Base-by-base conservation (phyloP, 495 filamentous ascomycete species). In the Immersiella caudata region DNA sequence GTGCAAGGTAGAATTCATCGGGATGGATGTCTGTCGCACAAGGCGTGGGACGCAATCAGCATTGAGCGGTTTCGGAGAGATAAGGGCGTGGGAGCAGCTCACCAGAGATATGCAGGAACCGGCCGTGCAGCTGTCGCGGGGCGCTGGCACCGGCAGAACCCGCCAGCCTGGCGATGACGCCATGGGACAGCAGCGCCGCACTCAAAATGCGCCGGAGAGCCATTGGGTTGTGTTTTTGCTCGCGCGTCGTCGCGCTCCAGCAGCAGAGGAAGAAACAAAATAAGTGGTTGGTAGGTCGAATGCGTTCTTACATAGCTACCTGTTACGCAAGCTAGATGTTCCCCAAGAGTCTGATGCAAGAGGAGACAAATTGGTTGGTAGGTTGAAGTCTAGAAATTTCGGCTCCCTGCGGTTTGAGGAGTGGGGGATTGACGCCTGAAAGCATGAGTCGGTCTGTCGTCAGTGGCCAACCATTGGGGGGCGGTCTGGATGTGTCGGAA, bases 41-140 rank as follows among this genome's bases (percentile, higher is more conserved):
- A 9, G n/a, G 33, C 1, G 59, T 14, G 60, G 46, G 46, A 50
- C 21, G n/a, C 27, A 51, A 21, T 60, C 55, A 60, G 64, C 27
- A 29, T 2, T 5, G 6, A 54, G 57, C 64, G 56, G 22, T 6
- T 4, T 21, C 21, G 24, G 24, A 11, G 26, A 29, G 56, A 56
- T 46, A 67, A 66, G 50, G 20, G 62, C 62, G 26, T 7, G 18
- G 22, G 22, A 12, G 56, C n/a, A 20, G 24, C 82, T 52, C 83
- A 96, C 95, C 94, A 76, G 95, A 97, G 60, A 99, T 92, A 78
- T 99, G 95, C 68, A 99, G 82, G 79, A 99, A 99, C 71, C 88
- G 86, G 70, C 95, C 95, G 67, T 89, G 85, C 75, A 94, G 79
- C 70, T 81, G 83, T 69, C 80, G 80, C 70, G 75, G 79, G 76